phyloP scores from a whole-genome alignment of 306 rosid genomes.

The Rubus idaeus region DNA sequence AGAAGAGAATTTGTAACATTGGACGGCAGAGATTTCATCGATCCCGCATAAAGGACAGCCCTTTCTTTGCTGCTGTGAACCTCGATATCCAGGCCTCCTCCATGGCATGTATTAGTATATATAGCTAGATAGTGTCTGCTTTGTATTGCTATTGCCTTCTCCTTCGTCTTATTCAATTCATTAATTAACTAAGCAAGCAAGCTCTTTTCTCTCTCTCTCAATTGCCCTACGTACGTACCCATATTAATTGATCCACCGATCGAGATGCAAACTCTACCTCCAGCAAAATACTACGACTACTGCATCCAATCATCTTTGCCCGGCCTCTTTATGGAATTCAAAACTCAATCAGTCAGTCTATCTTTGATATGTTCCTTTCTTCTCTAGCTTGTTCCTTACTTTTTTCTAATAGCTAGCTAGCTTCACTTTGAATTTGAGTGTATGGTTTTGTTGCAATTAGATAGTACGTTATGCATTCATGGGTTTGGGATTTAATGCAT shows the following conservation, averaged over 20 bases:
- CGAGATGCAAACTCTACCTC: too few species aligned
- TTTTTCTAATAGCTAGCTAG: not conserved
- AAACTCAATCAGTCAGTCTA: too few species aligned
- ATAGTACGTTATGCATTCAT: not conserved
- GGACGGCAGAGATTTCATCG: conserved; percentile 35
- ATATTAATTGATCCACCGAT: too few species aligned
- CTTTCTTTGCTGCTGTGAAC: too few species aligned
- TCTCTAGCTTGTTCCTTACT: not conserved
- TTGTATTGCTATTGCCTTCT: not conserved
- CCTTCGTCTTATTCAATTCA: not conserved
- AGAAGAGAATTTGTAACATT: conserved; percentile 12
- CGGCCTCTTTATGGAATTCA: too few species aligned
- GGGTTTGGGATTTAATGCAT: not conserved
- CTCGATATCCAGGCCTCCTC: not conserved
- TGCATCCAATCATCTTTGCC: too few species aligned
- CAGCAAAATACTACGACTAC: too few species aligned
- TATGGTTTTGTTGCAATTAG: not conserved
- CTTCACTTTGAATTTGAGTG: not conserved
- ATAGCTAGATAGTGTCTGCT: not conserved
- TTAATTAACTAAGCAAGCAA: not conserved
- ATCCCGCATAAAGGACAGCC: not conserved
- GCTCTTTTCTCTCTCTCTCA: too few species aligned
- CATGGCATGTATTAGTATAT: not conserved
- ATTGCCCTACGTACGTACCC: too few species aligned
- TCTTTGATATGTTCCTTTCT: not conserved